phyloP scores from a whole-genome alignment of 2,329 filamentous ascomycete species.

The Massarina eburnea region DNA sequence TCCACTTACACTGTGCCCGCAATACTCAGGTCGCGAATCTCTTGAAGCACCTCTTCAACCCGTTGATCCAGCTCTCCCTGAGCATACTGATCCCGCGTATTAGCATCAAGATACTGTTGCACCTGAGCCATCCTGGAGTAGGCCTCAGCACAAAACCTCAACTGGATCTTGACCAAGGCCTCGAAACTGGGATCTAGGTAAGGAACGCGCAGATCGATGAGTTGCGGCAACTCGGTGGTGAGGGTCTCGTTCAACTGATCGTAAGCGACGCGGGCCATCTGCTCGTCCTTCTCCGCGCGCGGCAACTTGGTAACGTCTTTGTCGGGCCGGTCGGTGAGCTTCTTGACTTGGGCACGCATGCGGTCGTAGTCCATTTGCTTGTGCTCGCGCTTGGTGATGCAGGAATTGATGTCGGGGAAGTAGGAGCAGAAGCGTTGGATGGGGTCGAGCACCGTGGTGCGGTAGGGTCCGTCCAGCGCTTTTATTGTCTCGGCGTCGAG shows the following conservation, averaged over 20 bases:
- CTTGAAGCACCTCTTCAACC: conserved; percentile 93
- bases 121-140: conserved; percentile 99
- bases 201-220: conserved; percentile 94
- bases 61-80: conserved; percentile 86
- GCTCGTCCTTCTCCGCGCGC: conserved; percentile 91
- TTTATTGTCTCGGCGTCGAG: conserved; percentile 98
- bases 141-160: conserved; percentile 96
- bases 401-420: conserved; percentile 98
- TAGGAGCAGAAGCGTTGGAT: conserved; percentile 97
- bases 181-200: conserved; percentile 98
- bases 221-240: conserved; percentile 85
- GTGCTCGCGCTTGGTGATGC: conserved; percentile 98
- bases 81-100: conserved; percentile 94
- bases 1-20: conserved; percentile 61
- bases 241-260: conserved; percentile 97
- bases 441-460: conserved; percentile 90
- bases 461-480: conserved; percentile 92
- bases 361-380: conserved; percentile 98
- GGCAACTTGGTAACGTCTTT: conserved; percentile 97
- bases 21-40: conserved; percentile 97
- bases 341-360: conserved; percentile 93
- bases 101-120: conserved; percentile 94
- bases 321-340: conserved; percentile 95
- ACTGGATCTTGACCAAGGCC: conserved; percentile 96
- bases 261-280: conserved; percentile 90